Evolutionary conservation across 2,329 filamentous ascomycete species (phyloP).

Genomic region (Paracamarosporium sp.): DNA sequence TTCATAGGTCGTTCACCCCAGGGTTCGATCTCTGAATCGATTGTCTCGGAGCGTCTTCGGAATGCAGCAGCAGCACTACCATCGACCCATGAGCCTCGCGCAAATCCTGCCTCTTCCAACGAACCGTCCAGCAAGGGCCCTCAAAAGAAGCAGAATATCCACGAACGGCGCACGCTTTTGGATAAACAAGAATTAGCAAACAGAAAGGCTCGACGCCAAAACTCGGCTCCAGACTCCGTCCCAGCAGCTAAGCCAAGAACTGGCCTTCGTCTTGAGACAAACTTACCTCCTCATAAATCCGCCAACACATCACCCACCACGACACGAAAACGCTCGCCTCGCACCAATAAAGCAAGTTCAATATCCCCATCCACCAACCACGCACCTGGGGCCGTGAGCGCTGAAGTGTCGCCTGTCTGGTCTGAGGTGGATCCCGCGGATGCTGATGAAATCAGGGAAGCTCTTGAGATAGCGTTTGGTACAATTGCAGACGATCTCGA

Average conservation of each 20-base stretch:
- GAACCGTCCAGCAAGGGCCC: neutral
- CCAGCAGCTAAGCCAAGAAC: conserved; percentile 8
- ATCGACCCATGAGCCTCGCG: neutral
- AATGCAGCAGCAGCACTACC: neutral
- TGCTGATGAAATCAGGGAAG: conserved; percentile 24
- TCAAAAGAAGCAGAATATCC: neutral
- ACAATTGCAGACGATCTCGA: conserved; percentile 3
- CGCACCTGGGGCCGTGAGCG: neutral
- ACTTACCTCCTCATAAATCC: conserved; percentile 26
- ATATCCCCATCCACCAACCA: conserved; percentile 17
- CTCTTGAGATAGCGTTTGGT: conserved; percentile 23
- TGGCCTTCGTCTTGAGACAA: conserved; percentile 26
- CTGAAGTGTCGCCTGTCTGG: conserved; percentile 20
- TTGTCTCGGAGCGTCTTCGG: neutral
- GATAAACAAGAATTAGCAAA: neutral
- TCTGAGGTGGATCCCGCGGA: conserved; percentile 20
- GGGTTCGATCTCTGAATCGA: conserved; percentile 4
- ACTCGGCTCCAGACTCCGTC: conserved; percentile 17
- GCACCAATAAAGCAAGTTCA: conserved; percentile 12
- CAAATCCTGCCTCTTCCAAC: neutral
- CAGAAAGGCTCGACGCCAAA: conserved; percentile 9
- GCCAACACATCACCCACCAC: conserved; percentile 28
- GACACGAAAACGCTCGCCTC: conserved; percentile 21
- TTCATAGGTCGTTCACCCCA: conserved; percentile 22
- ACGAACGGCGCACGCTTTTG: neutral